Conservation (phyloP, 352 stramenopile genomes). For the Pythium volutum region DNA sequence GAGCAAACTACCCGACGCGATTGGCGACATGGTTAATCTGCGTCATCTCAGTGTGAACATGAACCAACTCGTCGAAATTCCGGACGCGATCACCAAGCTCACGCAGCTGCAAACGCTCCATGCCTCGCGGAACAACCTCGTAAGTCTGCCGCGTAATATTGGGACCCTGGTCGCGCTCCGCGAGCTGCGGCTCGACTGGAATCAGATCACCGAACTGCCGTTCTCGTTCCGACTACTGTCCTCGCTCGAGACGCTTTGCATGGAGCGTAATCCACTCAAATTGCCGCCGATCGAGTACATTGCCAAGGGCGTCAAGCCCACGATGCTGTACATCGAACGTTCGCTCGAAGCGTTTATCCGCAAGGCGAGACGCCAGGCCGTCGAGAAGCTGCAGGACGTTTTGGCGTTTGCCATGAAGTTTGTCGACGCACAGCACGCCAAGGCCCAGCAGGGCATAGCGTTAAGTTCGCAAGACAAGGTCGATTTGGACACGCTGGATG, state of each 20-base stretch:
- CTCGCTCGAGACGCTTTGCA: constrained; percentile 34
- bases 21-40: constrained; percentile 42
- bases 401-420: constrained; percentile 33
- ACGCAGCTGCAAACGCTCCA: constrained; percentile 37
- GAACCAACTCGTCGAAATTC: constrained; percentile 46
- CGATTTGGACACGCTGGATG: constrained; percentile 32
- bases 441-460: neutral
- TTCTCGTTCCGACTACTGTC: constrained; percentile 55
- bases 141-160: constrained; percentile 41
- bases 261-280: constrained; percentile 63
- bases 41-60: constrained; percentile 46
- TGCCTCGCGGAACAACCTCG: constrained; percentile 47
- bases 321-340: constrained; percentile 55
- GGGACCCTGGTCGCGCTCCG: constrained; percentile 42
- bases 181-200: constrained; percentile 64
- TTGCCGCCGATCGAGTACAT: constrained; percentile 51
- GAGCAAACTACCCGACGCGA: constrained; percentile 31
- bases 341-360: constrained; percentile 44
- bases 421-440: constrained; percentile 4
- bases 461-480: constrained; percentile 1
- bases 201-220: constrained; percentile 52
- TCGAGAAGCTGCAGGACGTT: constrained; percentile 46
- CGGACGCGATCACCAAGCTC: constrained; percentile 35
- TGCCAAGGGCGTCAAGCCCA: constrained; percentile 38
- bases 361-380: constrained; percentile 39